A percentile compares a stretch with the other conserved stretches of the same genome.
Evolutionary conservation across 2,329 filamentous ascomycete species (phyloP).

Genomic region (Aspergillus quadrilineatus): DNA sequence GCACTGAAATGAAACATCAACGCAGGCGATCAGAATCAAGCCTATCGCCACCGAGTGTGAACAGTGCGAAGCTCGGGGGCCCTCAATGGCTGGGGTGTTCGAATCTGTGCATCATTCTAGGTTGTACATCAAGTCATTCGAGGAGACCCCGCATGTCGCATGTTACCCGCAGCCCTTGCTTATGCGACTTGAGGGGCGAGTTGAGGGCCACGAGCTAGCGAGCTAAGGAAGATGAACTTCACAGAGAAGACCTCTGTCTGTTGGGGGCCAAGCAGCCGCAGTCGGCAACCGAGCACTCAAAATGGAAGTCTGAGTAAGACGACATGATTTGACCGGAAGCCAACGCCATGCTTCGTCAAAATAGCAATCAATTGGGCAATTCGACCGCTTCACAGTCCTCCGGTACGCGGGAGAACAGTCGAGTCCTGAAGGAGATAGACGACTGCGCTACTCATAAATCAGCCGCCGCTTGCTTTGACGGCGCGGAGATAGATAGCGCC

Average conservation of each 20-base stretch:
- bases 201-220: not conserved
- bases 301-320: not conserved
- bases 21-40: constrained; percentile 6
- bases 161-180: not conserved
- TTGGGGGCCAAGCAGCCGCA: constrained; percentile 5
- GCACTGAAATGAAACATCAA: not conserved
- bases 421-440: not conserved
- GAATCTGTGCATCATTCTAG: constrained; percentile 6
- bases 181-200: not conserved
- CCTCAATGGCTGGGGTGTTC: constrained; percentile 6
- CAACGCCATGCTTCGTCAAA: not conserved
- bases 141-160: not conserved
- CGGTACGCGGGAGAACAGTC: not conserved
- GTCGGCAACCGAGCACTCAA: not conserved
- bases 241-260: not conserved
- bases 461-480: not conserved
- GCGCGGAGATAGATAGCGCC: not conserved
- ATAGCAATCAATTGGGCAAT: not conserved
- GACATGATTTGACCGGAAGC: not conserved
- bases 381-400: not conserved
- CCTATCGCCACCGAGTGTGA: constrained; percentile 9
- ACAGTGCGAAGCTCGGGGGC: not conserved
- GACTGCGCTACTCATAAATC: not conserved
- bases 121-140: constrained; percentile 2
- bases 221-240: not conserved